Conservation (phyloP, 352 stramenopile species). For the Globisporangium canariense region DNA sequence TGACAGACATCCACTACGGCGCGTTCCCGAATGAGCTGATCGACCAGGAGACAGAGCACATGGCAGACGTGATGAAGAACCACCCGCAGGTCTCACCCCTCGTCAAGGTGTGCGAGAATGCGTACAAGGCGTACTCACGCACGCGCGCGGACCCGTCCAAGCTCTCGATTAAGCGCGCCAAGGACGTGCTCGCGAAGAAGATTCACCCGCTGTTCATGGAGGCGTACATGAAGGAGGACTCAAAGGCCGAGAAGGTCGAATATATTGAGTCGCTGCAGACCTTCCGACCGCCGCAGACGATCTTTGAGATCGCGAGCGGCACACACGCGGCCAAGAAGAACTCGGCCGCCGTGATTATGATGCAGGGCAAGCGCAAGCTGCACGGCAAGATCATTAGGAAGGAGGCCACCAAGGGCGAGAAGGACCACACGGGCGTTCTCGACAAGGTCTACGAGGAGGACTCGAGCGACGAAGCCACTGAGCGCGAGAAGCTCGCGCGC, state of each 20-base stretch:
- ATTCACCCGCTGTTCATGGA: slow-evolving; percentile 91
- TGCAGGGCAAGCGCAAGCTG: slow-evolving; percentile 83
- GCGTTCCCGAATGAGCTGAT: slow-evolving; percentile 95
- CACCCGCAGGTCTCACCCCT: slow-evolving; percentile 71
- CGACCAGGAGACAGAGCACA: slow-evolving; percentile 95
- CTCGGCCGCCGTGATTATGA: slow-evolving; percentile 74
- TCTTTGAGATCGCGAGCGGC: slow-evolving; percentile 94
- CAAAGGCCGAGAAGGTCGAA: slow-evolving; percentile 76
- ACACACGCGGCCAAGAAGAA: slow-evolving; percentile 76
- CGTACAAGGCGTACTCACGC: slow-evolving; percentile 97
- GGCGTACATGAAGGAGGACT: slow-evolving; percentile 83
- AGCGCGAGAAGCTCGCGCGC: slow-evolving; percentile 21
- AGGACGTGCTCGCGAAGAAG: slow-evolving; percentile 90
- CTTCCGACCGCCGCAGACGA: slow-evolving; percentile 94
- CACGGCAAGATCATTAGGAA: slow-evolving; percentile 86
- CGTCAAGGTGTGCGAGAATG: slow-evolving; percentile 93
- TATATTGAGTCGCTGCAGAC: slow-evolving; percentile 91
- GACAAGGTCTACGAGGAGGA: slow-evolving; percentile 41
- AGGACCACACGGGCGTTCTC: slow-evolving; percentile 20
- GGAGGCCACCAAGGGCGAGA: slow-evolving; percentile 53
- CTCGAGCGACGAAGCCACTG: slow-evolving; percentile 21
- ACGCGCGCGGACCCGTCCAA: slow-evolving; percentile 95
- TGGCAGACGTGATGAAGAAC: slow-evolving; percentile 87
- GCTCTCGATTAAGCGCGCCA: slow-evolving; percentile 92
- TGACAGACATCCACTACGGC: slow-evolving; percentile 97